Conservation (phyloP, 2,329 filamentous ascomycete species). For the Epichloe sylvatica region DNA sequence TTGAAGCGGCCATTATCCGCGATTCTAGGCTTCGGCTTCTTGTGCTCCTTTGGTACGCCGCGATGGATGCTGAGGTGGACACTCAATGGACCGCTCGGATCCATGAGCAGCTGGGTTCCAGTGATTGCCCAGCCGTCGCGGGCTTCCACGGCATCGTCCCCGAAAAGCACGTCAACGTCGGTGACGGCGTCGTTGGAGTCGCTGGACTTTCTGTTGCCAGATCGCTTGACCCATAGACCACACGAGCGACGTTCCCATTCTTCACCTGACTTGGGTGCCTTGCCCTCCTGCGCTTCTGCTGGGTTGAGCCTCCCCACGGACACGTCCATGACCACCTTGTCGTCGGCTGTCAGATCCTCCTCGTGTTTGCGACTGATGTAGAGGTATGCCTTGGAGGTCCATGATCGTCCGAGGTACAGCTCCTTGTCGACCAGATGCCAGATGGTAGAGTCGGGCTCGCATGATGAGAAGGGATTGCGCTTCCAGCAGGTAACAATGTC, state of each 20-base stretch:
- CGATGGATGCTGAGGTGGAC: slow-evolving; percentile 67
- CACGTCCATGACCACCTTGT: slow-evolving; percentile 69
- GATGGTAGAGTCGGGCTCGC: slow-evolving; percentile 52
- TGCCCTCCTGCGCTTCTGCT: slow-evolving; percentile 10
- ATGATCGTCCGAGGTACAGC: slow-evolving; percentile 61
- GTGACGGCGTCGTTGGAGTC: slow-evolving; percentile 66
- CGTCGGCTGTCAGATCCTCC: slow-evolving; percentile 59
- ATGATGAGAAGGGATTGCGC: slow-evolving; percentile 61
- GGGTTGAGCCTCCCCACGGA: slow-evolving; percentile 63
- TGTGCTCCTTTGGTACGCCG: slow-evolving; percentile 48
- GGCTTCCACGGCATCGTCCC: slow-evolving; percentile 81
- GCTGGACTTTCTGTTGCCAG: slow-evolving; percentile 55
- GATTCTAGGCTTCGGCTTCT: slow-evolving; percentile 63
- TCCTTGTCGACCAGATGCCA: slow-evolving; percentile 89
- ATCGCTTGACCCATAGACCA: slow-evolving; percentile 72
- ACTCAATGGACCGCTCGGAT: slow-evolving; percentile 46
- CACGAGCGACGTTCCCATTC: slow-evolving; percentile 65
- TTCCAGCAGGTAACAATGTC: slow-evolving; percentile 63
- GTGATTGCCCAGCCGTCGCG: slow-evolving; percentile 72
- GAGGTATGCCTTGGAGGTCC: slow-evolving; percentile 65
- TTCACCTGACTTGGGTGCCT: slow-evolving; percentile 29
- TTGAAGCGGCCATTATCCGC: slow-evolving; percentile 88
- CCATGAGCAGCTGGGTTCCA: slow-evolving; percentile 58
- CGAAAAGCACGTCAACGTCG: slow-evolving; percentile 74
- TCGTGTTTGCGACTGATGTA: slow-evolving; percentile 75